Evolutionary conservation across 139 green algal species (phyloP).

Genomic region (Pseudopediastrum boryanum): DNA sequence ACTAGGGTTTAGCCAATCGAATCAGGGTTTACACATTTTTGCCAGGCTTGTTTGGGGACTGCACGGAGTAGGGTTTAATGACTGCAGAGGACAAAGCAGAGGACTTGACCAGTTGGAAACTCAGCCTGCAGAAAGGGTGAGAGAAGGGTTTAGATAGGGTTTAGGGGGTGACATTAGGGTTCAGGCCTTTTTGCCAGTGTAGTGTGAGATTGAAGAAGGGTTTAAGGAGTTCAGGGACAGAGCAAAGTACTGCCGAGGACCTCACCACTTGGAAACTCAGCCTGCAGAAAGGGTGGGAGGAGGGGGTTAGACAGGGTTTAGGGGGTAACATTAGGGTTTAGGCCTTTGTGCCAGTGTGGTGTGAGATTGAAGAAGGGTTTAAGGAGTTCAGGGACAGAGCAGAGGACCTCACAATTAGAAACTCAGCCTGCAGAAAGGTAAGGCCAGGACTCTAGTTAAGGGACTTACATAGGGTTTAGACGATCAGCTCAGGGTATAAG

Average conservation of each 20-base stretch:
- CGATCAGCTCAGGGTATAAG: not conserved
- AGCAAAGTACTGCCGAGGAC: constrained; percentile 37
- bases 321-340: not conserved
- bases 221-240: not conserved
- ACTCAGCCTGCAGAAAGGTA: constrained; percentile 58
- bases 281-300: constrained; percentile 55
- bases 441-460: not conserved
- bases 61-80: too few species aligned
- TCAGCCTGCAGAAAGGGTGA: constrained; percentile 58
- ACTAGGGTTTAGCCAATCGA: not conserved
- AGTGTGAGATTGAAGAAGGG: not conserved
- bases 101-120: constrained; percentile 66
- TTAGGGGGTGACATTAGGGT: not conserved
- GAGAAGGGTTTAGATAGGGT: not conserved
- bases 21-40: not conserved
- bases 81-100: constrained; percentile 57
- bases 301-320: not conserved
- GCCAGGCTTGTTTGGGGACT: too few species aligned
- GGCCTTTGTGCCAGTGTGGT: not conserved
- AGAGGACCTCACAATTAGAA: constrained; percentile 55
- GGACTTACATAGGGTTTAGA: not conserved
- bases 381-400: not conserved
- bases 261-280: constrained; percentile 65
- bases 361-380: not conserved
- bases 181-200: not conserved